phyloP scores from a whole-genome alignment of 2,329 filamentous ascomycete species.

The Myriosclerotinia curreyana region DNA sequence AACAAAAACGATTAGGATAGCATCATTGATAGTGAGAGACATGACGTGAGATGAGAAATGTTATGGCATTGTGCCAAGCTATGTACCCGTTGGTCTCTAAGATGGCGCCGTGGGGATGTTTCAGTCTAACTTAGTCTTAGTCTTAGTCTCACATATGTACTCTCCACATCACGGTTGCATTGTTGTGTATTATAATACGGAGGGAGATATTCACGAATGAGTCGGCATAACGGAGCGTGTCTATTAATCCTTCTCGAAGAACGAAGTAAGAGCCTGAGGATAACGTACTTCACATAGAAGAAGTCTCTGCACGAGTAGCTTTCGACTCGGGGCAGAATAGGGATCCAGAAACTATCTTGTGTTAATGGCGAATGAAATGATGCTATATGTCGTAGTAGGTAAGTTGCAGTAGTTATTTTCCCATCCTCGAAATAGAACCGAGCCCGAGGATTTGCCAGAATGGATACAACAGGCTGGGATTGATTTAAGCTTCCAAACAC shows the following conservation, averaged over 20 bases:
- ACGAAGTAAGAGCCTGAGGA: too few relatives aligned
- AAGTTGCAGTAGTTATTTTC: not conserved
- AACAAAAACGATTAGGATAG: not conserved
- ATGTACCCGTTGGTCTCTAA: not conserved
- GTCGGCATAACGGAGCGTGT: too few relatives aligned
- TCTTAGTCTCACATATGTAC: not conserved
- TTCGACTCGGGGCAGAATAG: not conserved
- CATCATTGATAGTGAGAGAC: not conserved
- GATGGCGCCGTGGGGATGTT: not conserved
- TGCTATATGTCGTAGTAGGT: not conserved
- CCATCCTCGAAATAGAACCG: not conserved
- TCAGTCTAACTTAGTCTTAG: not conserved
- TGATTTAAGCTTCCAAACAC: slow-evolving; percentile 9
- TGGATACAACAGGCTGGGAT: not conserved
- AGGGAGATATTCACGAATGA: too few relatives aligned
- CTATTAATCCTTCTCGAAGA: too few relatives aligned
- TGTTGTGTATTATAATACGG: too few relatives aligned
- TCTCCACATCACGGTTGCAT: not conserved
- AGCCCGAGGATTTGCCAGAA: slow-evolving; percentile 8
- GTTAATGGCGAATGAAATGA: not conserved
- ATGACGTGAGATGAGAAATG: not conserved
- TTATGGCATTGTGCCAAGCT: slow-evolving; percentile 2
- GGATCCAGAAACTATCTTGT: not conserved
- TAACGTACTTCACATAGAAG: not conserved
- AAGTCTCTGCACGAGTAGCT: not conserved